Percentiles rank a stretch among this genome's conserved stretches.
Conservation (phyloP, 495 filamentous ascomycete genomes). For the Xeromyces bisporus region DNA sequence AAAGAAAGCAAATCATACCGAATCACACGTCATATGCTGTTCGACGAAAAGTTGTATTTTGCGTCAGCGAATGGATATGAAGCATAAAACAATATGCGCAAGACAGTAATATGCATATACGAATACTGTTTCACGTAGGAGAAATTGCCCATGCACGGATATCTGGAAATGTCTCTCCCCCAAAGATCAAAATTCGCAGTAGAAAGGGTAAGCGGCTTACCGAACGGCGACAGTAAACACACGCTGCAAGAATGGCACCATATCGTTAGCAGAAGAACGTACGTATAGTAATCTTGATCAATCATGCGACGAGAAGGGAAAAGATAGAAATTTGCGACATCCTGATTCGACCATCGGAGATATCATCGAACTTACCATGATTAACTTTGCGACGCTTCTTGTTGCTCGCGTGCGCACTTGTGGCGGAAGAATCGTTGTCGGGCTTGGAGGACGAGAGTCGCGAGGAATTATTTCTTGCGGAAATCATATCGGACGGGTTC, state of each 20-base stretch:
- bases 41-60: slow-evolving; percentile 22
- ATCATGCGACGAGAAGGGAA: slow-evolving; percentile 8
- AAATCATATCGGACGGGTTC: slow-evolving; percentile 3
- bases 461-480: slow-evolving; percentile 14
- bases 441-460: slow-evolving; percentile 19
- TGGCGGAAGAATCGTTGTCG: slow-evolving; percentile 19
- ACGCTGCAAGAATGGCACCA: slow-evolving; percentile 48
- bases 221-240: slow-evolving; percentile 98
- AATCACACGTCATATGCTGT: slow-evolving; percentile 99
- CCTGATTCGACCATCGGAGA: slow-evolving; percentile 1
- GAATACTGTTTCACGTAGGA: too few relatives aligned
- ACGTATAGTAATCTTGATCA: too few relatives aligned
- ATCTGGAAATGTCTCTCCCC: too few relatives aligned
- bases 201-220: slow-evolving; percentile 38
- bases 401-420: slow-evolving; percentile 40
- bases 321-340: neutral
- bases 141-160: too few relatives aligned
- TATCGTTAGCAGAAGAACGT: slow-evolving; percentile 17
- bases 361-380: slow-evolving; percentile 55
- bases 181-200: too few relatives aligned
- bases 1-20: slow-evolving; percentile 53
- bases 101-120: too few relatives aligned
- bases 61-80: slow-evolving; percentile 16
- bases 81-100: too few relatives aligned
- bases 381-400: slow-evolving; percentile 99